These are phyloP conservation scores for Aureobasidium leucospermi DNA, from an alignment of 2,329 filamentous ascomycete species.

Conservation along the genomic window DNA sequence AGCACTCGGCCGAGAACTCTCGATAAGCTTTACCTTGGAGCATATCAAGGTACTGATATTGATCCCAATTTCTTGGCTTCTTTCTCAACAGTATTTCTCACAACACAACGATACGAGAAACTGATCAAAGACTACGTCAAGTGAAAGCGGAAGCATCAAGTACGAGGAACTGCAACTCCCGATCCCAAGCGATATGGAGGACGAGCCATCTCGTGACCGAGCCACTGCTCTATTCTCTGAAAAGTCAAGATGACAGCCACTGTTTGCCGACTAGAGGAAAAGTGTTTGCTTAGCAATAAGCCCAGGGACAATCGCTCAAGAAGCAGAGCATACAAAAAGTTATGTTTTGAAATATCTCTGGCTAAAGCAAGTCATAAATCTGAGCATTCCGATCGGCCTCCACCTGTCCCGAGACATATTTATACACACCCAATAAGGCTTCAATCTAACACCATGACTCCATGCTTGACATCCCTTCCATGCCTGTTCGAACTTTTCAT, in stretches of 20 bases:
- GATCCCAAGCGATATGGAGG: too few relatives aligned
- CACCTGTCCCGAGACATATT: background rate
- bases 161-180: too few relatives aligned
- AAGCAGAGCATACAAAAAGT: background rate
- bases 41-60: background rate
- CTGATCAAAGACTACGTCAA: too few relatives aligned
- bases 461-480: background rate
- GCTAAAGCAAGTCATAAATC: background rate
- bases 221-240: too few relatives aligned
- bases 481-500: background rate
- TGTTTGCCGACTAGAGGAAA: too few relatives aligned
- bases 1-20: background rate
- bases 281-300: too few relatives aligned
- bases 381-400: background rate
- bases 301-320: background rate
- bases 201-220: too few relatives aligned
- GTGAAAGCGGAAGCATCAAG: too few relatives aligned
- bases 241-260: too few relatives aligned
- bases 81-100: too few relatives aligned
- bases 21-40: background rate
- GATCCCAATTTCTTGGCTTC: background rate
- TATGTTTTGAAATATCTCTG: background rate
- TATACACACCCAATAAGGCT: conserved; percentile 3
- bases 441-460: conserved; percentile 1
- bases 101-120: too few relatives aligned